phyloP scores from a whole-genome alignment of 768 basidiomycete genomes.

The Trametes maxima region DNA sequence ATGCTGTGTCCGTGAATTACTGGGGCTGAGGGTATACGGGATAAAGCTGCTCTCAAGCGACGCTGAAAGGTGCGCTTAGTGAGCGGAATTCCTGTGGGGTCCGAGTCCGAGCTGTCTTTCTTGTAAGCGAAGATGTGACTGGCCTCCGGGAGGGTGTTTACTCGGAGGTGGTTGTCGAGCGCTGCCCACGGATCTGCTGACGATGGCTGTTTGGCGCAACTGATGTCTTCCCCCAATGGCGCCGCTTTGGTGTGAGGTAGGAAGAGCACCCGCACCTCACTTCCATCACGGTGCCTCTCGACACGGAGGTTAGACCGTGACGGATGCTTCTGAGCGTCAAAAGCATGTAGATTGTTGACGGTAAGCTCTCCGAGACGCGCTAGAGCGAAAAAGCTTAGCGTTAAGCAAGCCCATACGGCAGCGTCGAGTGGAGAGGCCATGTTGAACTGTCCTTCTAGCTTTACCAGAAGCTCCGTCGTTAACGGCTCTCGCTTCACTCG shows the following conservation, averaged over 20 bases:
- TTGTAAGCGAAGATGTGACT: conserved; percentile 35
- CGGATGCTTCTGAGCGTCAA: background rate
- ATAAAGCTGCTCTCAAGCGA: background rate
- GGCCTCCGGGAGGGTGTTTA: conserved; percentile 33
- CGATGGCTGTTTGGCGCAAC: conserved; percentile 8
- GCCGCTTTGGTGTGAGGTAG: conserved; percentile 35
- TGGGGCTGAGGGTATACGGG: background rate
- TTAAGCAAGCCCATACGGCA: conserved; percentile 27
- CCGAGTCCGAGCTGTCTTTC: background rate
- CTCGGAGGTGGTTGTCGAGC: conserved; percentile 31
- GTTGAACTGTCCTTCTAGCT: conserved; percentile 15
- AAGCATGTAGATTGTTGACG: conserved; percentile 16
- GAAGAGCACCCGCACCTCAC: conserved; percentile 31
- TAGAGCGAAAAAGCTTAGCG: conserved; percentile 36
- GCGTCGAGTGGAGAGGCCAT: conserved; percentile 18
- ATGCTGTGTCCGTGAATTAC: conserved; percentile 35
- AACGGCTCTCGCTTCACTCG: conserved; percentile 35
- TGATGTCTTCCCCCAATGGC: conserved; percentile 34
- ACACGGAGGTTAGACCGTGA: background rate
- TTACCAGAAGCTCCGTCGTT: background rate
- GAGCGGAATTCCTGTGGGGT: conserved; percentile 25
- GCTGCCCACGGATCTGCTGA: conserved; percentile 30
- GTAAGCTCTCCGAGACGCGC: conserved; percentile 2
- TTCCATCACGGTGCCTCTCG: conserved; percentile 29
- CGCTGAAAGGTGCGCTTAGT: conserved; percentile 30